These are phyloP conservation scores for Samsoniella hepiali DNA, from an alignment of 2,329 filamentous ascomycete genomes.

Conservation along the genomic window DNA sequence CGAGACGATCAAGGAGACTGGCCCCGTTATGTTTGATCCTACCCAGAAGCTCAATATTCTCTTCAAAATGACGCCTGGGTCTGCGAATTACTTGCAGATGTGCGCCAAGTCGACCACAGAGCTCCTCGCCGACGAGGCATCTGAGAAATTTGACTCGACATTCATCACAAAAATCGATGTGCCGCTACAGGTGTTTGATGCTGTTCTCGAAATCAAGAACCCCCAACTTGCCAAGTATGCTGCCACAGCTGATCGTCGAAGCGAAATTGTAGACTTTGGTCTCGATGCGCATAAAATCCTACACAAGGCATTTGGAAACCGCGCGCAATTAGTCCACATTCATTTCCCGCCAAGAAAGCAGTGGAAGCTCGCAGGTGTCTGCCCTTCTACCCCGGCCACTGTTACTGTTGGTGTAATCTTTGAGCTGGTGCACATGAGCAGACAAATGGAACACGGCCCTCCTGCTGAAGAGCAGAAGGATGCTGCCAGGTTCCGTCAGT, in stretches of 20 bases:
- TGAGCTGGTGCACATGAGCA: constrained; percentile 67
- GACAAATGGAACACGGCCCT: constrained; percentile 84
- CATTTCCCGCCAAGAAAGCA: constrained; percentile 34
- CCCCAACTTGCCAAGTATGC: constrained; percentile 28
- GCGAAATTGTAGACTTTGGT: constrained; percentile 44
- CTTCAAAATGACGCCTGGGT: constrained; percentile 88
- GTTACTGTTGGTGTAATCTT: constrained; percentile 68
- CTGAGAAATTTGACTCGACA: constrained; percentile 78
- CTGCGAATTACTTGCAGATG: constrained; percentile 67
- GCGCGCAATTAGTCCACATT: constrained; percentile 66
- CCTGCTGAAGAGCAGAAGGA: constrained; percentile 81
- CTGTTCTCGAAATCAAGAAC: constrained; percentile 37
- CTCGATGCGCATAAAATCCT: constrained; percentile 63
- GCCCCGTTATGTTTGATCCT: constrained; percentile 76
- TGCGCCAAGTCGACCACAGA: constrained; percentile 73
- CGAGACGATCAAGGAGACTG: constrained; percentile 41
- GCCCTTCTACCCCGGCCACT: constrained; percentile 28
- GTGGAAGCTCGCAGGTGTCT: constrained; percentile 30
- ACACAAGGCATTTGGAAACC: constrained; percentile 69
- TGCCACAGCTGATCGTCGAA: constrained; percentile 39
- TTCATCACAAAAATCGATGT: constrained; percentile 68
- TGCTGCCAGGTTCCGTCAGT: constrained; percentile 76
- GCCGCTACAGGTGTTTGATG: constrained; percentile 54
- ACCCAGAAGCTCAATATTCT: constrained; percentile 73
- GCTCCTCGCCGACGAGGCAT: constrained; percentile 68